phyloP scores from a whole-genome alignment of 2,329 filamentous ascomycete species.

The Cladosporium sp. region DNA sequence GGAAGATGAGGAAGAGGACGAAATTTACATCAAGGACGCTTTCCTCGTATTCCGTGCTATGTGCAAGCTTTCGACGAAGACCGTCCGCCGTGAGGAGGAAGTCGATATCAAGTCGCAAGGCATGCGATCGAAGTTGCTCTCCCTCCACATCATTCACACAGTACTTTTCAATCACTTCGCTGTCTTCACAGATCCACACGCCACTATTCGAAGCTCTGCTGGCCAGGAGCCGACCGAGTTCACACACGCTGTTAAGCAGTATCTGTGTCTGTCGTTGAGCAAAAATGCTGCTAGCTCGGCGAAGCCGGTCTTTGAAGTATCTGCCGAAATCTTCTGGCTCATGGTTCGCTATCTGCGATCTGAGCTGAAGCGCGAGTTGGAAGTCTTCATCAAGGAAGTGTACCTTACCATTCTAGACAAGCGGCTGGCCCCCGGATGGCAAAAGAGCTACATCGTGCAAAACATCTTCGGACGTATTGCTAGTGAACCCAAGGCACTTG shows the following conservation, averaged over 20 bases:
- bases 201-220: conserved; percentile 89
- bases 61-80: conserved; percentile 94
- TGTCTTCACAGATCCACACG: conserved; percentile 87
- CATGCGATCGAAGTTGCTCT: conserved; percentile 96
- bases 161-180: conserved; percentile 90
- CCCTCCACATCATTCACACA: conserved; percentile 91
- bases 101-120: conserved; percentile 91
- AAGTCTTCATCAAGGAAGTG: conserved; percentile 96
- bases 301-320: conserved; percentile 89
- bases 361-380: conserved; percentile 96
- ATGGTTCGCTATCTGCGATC: conserved; percentile 93
- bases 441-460: conserved; percentile 85
- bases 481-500: conserved; percentile 80
- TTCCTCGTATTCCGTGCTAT: conserved; percentile 97
- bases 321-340: conserved; percentile 96
- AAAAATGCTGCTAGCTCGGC: conserved; percentile 94
- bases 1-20: conserved; percentile 80
- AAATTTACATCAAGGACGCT: conserved; percentile 94
- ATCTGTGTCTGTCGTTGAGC: conserved; percentile 90
- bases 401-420: conserved; percentile 90
- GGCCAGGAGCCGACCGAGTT: conserved; percentile 86
- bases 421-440: conserved; percentile 78
- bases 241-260: conserved; percentile 93
- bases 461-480: conserved; percentile 80
- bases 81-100: conserved; percentile 83